These are phyloP conservation scores for Aspergillus conjunctus DNA, from an alignment of 495 filamentous ascomycete species.

Conservation along the genomic window DNA sequence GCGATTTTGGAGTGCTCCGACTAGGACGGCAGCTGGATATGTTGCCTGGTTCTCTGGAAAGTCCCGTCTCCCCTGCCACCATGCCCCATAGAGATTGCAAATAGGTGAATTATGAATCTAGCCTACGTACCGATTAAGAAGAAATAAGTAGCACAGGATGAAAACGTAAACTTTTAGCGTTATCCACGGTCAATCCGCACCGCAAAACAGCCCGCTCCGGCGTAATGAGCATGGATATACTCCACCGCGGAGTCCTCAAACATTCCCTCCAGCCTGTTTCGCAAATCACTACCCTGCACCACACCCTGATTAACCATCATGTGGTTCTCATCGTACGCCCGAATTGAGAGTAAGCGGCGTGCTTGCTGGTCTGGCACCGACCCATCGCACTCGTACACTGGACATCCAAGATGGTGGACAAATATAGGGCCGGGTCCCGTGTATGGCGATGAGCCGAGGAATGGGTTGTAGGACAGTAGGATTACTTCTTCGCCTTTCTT, in stretches of 20 bases:
- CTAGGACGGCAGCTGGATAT: background rate
- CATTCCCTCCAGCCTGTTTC: background rate
- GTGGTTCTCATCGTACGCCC: background rate
- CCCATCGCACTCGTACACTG: background rate
- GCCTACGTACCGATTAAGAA: too few relatives aligned
- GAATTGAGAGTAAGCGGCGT: background rate
- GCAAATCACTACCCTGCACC: background rate
- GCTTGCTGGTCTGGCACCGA: background rate
- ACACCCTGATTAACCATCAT: background rate
- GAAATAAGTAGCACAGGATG: too few relatives aligned
- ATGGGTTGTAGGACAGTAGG: background rate
- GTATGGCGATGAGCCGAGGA: background rate
- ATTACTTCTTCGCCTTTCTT: background rate
- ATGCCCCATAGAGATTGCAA: too few relatives aligned
- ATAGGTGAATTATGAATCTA: too few relatives aligned
- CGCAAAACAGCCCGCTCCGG: slow-evolving; percentile 1
- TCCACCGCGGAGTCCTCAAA: background rate
- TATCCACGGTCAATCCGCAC: background rate
- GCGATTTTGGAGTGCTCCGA: background rate
- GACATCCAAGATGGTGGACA: background rate
- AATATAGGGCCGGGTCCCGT: background rate
- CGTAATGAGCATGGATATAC: slow-evolving; percentile 1
- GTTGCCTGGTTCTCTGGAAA: too few relatives aligned
- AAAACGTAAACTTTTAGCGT: background rate
- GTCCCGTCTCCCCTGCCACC: too few relatives aligned